Evolutionary conservation across 202 grass and related monocot species (phyloP).

Genomic region (Zoysia matrella): DNA sequence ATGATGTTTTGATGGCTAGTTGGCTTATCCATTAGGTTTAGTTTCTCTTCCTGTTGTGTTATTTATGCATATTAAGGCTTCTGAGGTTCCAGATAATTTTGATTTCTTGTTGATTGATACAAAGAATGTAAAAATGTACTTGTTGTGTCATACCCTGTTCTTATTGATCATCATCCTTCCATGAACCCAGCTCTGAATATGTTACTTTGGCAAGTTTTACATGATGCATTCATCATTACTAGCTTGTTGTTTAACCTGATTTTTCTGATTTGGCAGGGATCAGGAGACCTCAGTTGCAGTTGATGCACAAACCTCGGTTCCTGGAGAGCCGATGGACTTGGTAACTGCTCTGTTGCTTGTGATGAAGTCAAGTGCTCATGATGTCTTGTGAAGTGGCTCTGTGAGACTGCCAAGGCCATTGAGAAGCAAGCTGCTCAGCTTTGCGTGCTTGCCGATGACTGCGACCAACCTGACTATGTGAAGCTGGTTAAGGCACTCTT

Average conservation of each 20-base stretch:
- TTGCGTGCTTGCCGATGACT: conserved; percentile 65
- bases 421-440: conserved; percentile 70
- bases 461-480: conserved; percentile 67
- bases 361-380: conserved; percentile 65
- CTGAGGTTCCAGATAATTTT: not conserved
- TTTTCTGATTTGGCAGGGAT: conserved; percentile 38
- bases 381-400: conserved; percentile 55
- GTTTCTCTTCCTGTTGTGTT: not conserved
- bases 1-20: no score
- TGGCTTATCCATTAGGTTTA: no score
- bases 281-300: conserved; percentile 35
- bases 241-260: not conserved
- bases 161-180: no score
- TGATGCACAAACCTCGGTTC: conserved; percentile 41
- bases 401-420: conserved; percentile 13
- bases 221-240: not conserved
- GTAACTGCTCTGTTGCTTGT: conserved; percentile 65
- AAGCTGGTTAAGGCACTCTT: conserved; percentile 67
- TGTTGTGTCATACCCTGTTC: not conserved
- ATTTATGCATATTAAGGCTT: not conserved
- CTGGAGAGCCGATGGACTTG: conserved; percentile 73
- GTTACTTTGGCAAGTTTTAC: no score
- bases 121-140: not conserved
- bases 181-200: not conserved
- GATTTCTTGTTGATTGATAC: not conserved